phyloP scores from a whole-genome alignment of 2,329 filamentous ascomycete genomes.

The Claviceps quebecensis region DNA sequence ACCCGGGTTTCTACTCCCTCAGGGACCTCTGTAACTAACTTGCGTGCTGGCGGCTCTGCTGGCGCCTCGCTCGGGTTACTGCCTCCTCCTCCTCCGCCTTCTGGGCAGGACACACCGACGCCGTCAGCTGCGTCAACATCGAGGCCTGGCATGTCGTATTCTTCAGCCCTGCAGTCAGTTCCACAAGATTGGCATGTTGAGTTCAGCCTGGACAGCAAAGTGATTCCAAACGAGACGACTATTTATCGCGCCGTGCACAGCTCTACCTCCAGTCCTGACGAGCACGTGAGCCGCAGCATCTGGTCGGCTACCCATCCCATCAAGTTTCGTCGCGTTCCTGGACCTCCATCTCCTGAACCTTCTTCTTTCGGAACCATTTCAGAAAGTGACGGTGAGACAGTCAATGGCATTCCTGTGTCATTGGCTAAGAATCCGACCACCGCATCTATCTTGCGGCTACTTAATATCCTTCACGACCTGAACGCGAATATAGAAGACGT shows the following conservation, averaged over 20 bases:
- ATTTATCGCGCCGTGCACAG: conserved; percentile 90
- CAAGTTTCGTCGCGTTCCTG: conserved; percentile 76
- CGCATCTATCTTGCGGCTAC: conserved; percentile 70
- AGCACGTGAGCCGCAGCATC: conserved; percentile 59
- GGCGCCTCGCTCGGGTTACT: conserved; percentile 6
- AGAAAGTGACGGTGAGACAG: conserved; percentile 38
- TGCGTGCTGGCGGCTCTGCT: conserved; percentile 26
- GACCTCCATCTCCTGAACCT: conserved; percentile 64
- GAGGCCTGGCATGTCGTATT: conserved; percentile 55
- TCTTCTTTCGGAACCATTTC: conserved; percentile 39
- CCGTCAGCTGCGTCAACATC: conserved; percentile 44
- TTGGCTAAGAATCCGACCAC: conserved; percentile 73
- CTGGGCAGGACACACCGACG: conserved; percentile 30
- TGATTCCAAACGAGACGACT: conserved; percentile 81
- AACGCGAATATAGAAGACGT: conserved; percentile 92
- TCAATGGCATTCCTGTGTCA: conserved; percentile 57
- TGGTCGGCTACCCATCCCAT: conserved; percentile 87
- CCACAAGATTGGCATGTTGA: conserved; percentile 97
- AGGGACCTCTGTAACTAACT: conserved; percentile 12
- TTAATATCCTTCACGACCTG: conserved; percentile 82
- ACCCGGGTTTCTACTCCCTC: conserved; percentile 74
- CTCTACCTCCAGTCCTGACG: conserved; percentile 35
- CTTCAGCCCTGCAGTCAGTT: conserved; percentile 63
- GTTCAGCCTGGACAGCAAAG: conserved; percentile 74
- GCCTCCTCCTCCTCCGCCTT: conserved; percentile 6